phyloP scores from a whole-genome alignment of 2,329 filamentous ascomycete genomes.

The Dothistroma pini region DNA sequence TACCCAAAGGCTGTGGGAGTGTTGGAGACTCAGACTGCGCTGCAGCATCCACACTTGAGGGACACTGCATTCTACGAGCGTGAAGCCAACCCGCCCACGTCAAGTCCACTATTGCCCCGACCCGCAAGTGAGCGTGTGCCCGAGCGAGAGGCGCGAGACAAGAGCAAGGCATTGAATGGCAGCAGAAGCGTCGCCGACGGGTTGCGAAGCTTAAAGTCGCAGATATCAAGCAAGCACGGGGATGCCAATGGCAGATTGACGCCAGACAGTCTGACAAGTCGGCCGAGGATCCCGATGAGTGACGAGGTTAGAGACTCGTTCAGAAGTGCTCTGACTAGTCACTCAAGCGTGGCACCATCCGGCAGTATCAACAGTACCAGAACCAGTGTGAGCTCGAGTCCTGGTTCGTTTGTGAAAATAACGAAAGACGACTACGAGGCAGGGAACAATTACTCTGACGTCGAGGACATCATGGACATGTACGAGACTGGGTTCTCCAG shows the following conservation, averaged over 20 bases:
- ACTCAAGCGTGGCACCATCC: constrained; percentile 54
- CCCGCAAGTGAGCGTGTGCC: constrained; percentile 16
- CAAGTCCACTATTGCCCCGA: constrained; percentile 26
- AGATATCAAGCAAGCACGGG: constrained; percentile 14
- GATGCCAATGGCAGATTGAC: constrained; percentile 14
- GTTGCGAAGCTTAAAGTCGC: constrained; percentile 23
- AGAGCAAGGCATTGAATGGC: constrained; percentile 19
- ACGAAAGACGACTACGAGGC: constrained; percentile 39
- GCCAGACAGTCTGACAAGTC: constrained; percentile 12
- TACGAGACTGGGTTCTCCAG: constrained; percentile 55
- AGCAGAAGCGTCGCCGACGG: constrained; percentile 25
- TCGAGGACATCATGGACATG: constrained; percentile 59
- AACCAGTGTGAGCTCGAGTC: constrained; percentile 74
- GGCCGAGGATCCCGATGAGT: constrained; percentile 9
- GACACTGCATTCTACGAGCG: not conserved
- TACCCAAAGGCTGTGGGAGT: constrained; percentile 31
- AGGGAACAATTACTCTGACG: constrained; percentile 50
- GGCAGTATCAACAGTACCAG: constrained; percentile 67
- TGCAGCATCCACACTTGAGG: constrained; percentile 17
- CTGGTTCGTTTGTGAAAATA: constrained; percentile 60
- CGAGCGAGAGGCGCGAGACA: constrained; percentile 3
- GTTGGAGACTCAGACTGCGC: constrained; percentile 20
- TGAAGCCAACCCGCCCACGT: constrained; percentile 15
- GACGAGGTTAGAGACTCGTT: constrained; percentile 54
- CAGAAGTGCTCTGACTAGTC: constrained; percentile 57